Evolutionary conservation across 208 protist genomes (phyloP).

Genomic region (Leishmania gerbilli): DNA sequence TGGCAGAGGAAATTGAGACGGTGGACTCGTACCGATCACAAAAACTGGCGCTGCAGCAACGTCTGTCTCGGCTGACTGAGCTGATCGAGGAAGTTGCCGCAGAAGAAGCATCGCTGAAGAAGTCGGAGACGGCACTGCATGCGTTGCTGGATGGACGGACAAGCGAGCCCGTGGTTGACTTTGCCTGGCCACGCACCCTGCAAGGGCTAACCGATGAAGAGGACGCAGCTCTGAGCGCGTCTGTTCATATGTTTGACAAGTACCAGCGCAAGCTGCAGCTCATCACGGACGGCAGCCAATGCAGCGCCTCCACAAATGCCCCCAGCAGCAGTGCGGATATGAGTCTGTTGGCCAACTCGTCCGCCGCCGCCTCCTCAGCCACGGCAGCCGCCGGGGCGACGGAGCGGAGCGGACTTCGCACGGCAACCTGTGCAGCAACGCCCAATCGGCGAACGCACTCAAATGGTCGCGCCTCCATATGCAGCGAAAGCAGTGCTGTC

Average conservation of each 20-base stretch:
- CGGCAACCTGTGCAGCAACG: not conserved
- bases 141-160: constrained; percentile 5
- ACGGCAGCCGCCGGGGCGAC: not conserved
- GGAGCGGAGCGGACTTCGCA: not conserved
- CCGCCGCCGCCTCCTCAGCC: not conserved
- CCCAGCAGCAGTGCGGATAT: constrained; percentile 7
- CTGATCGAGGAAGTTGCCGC: constrained; percentile 18
- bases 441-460: not conserved
- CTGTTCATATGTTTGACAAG: constrained; percentile 41
- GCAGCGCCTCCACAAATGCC: constrained; percentile 2
- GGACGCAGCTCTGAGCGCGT: constrained; percentile 21
- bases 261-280: constrained; percentile 32
- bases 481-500: not conserved
- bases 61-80: constrained; percentile 9
- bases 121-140: constrained; percentile 41
- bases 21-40: constrained; percentile 19
- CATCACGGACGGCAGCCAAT: not conserved
- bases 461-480: not conserved
- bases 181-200: constrained; percentile 42
- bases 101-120: constrained; percentile 18
- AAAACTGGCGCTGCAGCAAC: constrained; percentile 11
- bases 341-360: constrained; percentile 1
- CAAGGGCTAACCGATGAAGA: constrained; percentile 52
- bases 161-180: constrained; percentile 2
- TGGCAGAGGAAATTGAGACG: constrained; percentile 16